Evolutionary conservation across 129 eudicot genomes (phyloP).

Genomic region (Rutidosis leptorrhynchoides): DNA sequence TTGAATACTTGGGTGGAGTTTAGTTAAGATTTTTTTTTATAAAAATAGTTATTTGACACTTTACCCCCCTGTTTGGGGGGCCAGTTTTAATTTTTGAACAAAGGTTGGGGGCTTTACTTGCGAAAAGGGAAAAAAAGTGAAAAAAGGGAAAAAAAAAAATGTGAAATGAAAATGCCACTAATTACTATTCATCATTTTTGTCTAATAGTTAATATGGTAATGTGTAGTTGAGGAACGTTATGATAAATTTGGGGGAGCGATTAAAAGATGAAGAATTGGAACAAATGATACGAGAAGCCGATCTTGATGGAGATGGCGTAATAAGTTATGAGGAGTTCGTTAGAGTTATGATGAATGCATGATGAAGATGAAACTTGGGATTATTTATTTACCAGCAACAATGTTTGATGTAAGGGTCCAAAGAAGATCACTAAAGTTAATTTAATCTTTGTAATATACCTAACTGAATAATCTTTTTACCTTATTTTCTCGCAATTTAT

Average conservation of each 20-base stretch:
- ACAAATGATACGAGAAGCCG: conserved; percentile 85
- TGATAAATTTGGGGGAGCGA: conserved; percentile 81
- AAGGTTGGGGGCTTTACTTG: too few species aligned
- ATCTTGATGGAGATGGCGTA: conserved; percentile 77
- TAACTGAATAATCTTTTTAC: neutral
- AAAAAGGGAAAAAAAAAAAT: too few species aligned
- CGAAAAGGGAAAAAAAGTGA: too few species aligned
- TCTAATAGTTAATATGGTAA: too few species aligned
- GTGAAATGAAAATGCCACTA: too few species aligned
- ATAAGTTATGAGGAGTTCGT: conserved; percentile 79
- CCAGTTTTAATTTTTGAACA: too few species aligned
- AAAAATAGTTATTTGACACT: too few species aligned
- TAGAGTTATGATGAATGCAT: conserved; percentile 53
- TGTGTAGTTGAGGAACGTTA: conserved; percentile 64
- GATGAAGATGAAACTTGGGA: neutral
- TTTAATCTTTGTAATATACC: neutral
- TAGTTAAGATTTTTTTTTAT: too few species aligned
- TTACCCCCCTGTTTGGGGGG: too few species aligned
- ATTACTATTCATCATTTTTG: too few species aligned
- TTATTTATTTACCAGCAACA: neutral
- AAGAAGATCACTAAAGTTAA: conserved; percentile 13
- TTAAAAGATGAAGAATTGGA: conserved; percentile 75
- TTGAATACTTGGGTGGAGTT: too few species aligned
- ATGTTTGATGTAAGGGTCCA: neutral
- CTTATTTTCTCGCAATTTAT: neutral